Conservation (phyloP, 371 early-diverging fungal species). For the Actinomortierella wolfii region DNA sequence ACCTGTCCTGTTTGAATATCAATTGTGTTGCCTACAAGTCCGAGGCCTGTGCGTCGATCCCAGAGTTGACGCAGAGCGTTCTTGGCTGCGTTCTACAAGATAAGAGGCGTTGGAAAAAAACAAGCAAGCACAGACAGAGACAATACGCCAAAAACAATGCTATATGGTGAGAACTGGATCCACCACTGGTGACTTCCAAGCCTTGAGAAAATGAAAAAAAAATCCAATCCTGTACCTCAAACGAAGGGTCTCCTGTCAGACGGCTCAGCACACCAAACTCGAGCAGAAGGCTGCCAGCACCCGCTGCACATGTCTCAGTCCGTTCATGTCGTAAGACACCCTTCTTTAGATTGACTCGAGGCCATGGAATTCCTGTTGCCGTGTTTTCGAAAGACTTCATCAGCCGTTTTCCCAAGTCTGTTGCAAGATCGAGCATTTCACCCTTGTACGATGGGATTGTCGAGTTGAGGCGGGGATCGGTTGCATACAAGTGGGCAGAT, state of each 20-base stretch:
- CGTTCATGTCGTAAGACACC: conserved; percentile 78
- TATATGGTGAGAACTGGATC: not conserved
- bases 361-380: conserved; percentile 86
- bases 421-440: conserved; percentile 78
- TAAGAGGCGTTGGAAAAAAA: no score
- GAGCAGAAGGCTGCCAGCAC: conserved; percentile 91
- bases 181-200: not conserved
- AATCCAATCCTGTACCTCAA: conserved; percentile 62
- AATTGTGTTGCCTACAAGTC: conserved; percentile 87
- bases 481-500: conserved; percentile 89
- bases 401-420: conserved; percentile 85
- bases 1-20: conserved; percentile 66
- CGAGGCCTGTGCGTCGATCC: conserved; percentile 71
- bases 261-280: conserved; percentile 93
- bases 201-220: not conserved
- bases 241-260: conserved; percentile 76
- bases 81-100: conserved; percentile 64
- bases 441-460: conserved; percentile 66
- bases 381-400: conserved; percentile 88
- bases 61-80: conserved; percentile 77
- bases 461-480: conserved; percentile 56
- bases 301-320: conserved; percentile 88
- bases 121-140: no score
- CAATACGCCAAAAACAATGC: not conserved
- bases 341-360: conserved; percentile 80